Percentiles rank a stretch among this genome's conserved stretches.
phyloP scores from a whole-genome alignment of 169 alveolate species.

The Plasmodium gonderi region DNA sequence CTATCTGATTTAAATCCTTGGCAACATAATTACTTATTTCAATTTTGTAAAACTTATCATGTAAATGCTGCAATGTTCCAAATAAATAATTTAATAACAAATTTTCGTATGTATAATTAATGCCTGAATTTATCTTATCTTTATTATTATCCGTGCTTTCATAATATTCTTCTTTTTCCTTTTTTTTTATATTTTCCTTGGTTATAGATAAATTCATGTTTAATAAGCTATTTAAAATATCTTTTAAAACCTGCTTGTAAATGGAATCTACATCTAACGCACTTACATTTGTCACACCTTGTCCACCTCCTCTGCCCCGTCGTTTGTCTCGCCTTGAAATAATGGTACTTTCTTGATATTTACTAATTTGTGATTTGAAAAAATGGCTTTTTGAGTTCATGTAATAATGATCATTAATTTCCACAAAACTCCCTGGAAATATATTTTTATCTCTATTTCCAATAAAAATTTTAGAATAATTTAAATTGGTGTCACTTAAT shows the following conservation, averaged over 20 bases:
- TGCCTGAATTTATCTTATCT: not conserved
- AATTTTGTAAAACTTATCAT: constrained; percentile 69
- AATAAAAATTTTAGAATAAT: constrained; percentile 52
- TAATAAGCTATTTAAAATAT: constrained; percentile 51
- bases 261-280: constrained; percentile 57
- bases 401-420: constrained; percentile 72
- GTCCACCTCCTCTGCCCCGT: not conserved
- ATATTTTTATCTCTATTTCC: constrained; percentile 36
- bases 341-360: not conserved
- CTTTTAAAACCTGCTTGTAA: constrained; percentile 56
- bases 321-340: not conserved
- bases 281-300: not conserved
- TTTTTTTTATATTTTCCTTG: constrained; percentile 49
- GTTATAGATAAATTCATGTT: constrained; percentile 66
- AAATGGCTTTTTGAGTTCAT: constrained; percentile 48
- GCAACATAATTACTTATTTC: constrained; percentile 71
- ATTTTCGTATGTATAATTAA: constrained; percentile 56
- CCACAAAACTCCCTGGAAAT: constrained; percentile 32
- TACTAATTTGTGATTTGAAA: constrained; percentile 45
- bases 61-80: constrained; percentile 73
- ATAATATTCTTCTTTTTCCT: constrained; percentile 27
- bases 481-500: constrained; percentile 64
- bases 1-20: constrained; percentile 63
- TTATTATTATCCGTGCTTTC: constrained; percentile 13
- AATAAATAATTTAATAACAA: constrained; percentile 48